These are phyloP conservation scores for Wickerhamiella australiensis DNA, from an alignment of 805 yeast species.

Conservation along the genomic window DNA sequence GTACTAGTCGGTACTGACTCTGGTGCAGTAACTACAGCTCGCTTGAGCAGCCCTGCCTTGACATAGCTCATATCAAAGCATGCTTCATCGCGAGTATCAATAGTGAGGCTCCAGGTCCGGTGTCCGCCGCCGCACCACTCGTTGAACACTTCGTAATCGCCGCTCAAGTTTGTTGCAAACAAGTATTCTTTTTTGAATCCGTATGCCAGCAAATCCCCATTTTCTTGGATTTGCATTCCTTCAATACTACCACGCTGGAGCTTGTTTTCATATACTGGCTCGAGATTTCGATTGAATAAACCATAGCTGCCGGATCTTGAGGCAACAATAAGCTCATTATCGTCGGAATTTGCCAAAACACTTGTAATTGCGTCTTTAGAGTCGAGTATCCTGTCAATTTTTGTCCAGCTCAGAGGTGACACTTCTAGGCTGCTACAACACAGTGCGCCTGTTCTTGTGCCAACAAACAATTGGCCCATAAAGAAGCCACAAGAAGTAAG, in stretches of 20 bases:
- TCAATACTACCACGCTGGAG: constrained; percentile 70
- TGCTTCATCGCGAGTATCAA: background rate
- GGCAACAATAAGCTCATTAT: constrained; percentile 14
- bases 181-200: constrained; percentile 78
- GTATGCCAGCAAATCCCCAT: constrained; percentile 45
- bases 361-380: constrained; percentile 24
- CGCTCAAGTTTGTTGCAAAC: constrained; percentile 70
- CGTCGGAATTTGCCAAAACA: background rate
- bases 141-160: constrained; percentile 54
- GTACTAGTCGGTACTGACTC: constrained; percentile 16
- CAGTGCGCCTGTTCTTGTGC: constrained; percentile 60
- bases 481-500: constrained; percentile 42
- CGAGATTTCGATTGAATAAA: constrained; percentile 8
- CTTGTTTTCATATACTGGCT: constrained; percentile 36
- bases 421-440: constrained; percentile 36
- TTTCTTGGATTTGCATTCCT: constrained; percentile 38
- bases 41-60: constrained; percentile 30
- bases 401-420: constrained; percentile 19
- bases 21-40: constrained; percentile 11
- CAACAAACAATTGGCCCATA: constrained; percentile 40
- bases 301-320: constrained; percentile 23
- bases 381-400: background rate
- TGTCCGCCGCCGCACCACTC: constrained; percentile 88
- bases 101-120: constrained; percentile 48
- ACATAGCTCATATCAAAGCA: constrained; percentile 2